Conservation (phyloP, 768 basidiomycete species). For the Suillus subalutaceus region DNA sequence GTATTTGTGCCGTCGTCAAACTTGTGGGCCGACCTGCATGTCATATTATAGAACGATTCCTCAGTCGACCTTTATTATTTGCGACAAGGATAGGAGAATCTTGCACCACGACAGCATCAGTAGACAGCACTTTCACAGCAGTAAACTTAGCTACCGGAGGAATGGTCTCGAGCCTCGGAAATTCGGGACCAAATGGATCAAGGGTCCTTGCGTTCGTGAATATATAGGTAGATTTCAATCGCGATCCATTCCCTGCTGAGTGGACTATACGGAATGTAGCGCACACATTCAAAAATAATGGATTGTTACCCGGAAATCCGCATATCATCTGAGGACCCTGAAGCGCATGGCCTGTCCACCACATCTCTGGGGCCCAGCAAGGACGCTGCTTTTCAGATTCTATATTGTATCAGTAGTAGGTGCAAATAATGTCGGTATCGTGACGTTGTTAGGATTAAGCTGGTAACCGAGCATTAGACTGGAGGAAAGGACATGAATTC, state of each 20-base stretch:
- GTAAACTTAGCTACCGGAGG: neutral
- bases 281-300: neutral
- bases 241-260: neutral
- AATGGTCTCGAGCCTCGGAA: neutral
- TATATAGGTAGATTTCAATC: neutral
- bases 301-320: neutral
- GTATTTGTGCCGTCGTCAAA: neutral
- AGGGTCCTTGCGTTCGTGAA: neutral
- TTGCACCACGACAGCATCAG: neutral
- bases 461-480: neutral
- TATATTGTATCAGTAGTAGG: neutral
- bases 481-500: neutral
- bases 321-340: neutral
- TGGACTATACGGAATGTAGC: neutral
- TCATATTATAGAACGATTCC: neutral
- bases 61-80: neutral
- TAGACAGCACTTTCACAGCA: neutral
- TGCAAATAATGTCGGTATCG: neutral
- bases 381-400: neutral
- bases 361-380: neutral
- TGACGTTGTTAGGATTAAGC: neutral
- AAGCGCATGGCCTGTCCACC: neutral
- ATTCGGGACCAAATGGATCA: neutral
- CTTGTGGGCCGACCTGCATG: neutral
- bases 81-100: too few relatives aligned